These are phyloP conservation scores for Penicillium steckii DNA, from an alignment of 495 filamentous ascomycete genomes.

Conservation along the genomic window DNA sequence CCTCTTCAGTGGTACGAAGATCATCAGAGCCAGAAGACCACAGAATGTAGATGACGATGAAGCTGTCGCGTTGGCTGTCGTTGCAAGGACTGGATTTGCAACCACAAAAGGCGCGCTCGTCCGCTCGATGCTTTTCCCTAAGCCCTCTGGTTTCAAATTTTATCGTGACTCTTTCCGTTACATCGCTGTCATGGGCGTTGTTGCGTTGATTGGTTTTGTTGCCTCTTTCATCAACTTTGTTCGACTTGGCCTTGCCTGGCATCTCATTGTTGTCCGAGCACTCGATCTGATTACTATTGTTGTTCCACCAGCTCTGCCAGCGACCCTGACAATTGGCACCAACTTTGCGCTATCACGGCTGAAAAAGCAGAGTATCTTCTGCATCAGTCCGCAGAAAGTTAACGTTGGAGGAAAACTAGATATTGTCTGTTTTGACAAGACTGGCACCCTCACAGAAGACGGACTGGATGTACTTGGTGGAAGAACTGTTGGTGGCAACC, in stretches of 20 bases:
- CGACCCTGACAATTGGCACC: conserved; percentile 92
- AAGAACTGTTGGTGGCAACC: conserved; percentile 66
- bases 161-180: conserved; percentile 97
- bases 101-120: conserved; percentile 96
- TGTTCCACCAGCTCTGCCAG: conserved; percentile 94
- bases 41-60: conserved; percentile 84
- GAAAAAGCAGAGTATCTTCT: conserved; percentile 87
- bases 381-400: conserved; percentile 93
- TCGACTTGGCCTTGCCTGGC: conserved; percentile 76
- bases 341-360: conserved; percentile 90
- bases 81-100: conserved; percentile 91
- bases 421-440: conserved; percentile 98
- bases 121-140: conserved; percentile 98
- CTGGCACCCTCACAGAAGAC: conserved; percentile 95
- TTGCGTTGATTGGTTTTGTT: conserved; percentile 84
- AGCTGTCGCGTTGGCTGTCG: conserved; percentile 87
- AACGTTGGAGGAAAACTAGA: conserved; percentile 97
- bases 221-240: conserved; percentile 93
- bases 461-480: conserved; percentile 93
- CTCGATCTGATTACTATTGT: conserved; percentile 97
- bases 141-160: conserved; percentile 97
- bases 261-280: conserved; percentile 85
- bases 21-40: conserved; percentile 84
- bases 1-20: conserved; percentile 92
- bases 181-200: conserved; percentile 93